A percentile compares a stretch with the other conserved stretches of the same genome.
Conservation (phyloP, 805 yeast genomes). For the Ogataea trehaloabstinens region DNA sequence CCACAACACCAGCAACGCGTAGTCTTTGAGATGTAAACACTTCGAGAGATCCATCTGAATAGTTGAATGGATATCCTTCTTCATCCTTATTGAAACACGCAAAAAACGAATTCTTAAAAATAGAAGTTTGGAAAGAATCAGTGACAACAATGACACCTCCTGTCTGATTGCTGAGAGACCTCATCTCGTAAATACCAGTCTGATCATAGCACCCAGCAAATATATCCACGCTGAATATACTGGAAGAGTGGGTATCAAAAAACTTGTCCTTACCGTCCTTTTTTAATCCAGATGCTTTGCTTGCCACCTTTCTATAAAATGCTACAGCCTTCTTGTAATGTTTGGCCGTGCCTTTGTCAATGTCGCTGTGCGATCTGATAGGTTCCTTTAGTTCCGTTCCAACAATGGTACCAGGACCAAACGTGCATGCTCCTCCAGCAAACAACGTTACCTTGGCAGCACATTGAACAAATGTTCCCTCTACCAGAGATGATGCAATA, state of each 20-base stretch:
- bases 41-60: constrained; percentile 84
- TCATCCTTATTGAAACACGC: constrained; percentile 85
- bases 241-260: constrained; percentile 37
- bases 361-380: constrained; percentile 94
- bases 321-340: constrained; percentile 84
- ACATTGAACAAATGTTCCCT: constrained; percentile 76
- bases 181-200: constrained; percentile 93
- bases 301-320: constrained; percentile 73
- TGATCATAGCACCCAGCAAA: constrained; percentile 97
- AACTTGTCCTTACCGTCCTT: constrained; percentile 36
- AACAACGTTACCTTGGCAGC: constrained; percentile 90
- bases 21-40: constrained; percentile 85
- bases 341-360: constrained; percentile 85
- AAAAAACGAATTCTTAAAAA: constrained; percentile 87
- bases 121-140: constrained; percentile 92
- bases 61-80: constrained; percentile 83
- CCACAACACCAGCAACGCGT: constrained; percentile 89
- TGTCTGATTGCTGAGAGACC: constrained; percentile 74
- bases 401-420: constrained; percentile 92
- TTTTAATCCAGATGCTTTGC: constrained; percentile 57
- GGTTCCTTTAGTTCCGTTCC: constrained; percentile 92
- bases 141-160: constrained; percentile 88
- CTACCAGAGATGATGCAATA: constrained; percentile 78
- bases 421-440: constrained; percentile 93
- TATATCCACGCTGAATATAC: constrained; percentile 81